phyloP scores from a whole-genome alignment of 257 asterid genomes.

The Scutellaria barbata region DNA sequence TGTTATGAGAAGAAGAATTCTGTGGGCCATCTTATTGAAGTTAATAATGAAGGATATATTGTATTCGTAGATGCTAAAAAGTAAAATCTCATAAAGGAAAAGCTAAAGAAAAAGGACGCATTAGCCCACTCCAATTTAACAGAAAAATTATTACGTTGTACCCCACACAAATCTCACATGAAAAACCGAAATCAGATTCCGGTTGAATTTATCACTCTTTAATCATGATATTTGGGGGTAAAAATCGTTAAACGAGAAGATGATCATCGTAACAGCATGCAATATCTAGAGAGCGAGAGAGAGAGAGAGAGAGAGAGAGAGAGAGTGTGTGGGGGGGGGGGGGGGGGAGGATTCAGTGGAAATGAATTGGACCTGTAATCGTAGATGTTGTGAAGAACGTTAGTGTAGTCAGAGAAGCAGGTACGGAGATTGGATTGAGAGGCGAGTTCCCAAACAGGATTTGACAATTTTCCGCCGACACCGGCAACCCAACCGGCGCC shows the following conservation, averaged over 20 bases:
- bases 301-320: neutral
- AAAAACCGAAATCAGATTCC: constrained; percentile 22
- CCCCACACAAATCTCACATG: constrained; percentile 39
- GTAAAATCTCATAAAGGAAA: constrained; percentile 38
- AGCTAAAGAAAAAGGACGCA: constrained; percentile 36
- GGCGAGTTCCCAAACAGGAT: constrained; percentile 94
- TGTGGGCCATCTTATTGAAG: constrained; percentile 28
- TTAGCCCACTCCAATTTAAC: constrained; percentile 39
- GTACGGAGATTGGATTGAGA: constrained; percentile 73
- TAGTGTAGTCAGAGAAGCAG: constrained; percentile 84
- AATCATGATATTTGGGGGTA: constrained; percentile 6
- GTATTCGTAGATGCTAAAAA: constrained; percentile 34
- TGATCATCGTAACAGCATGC: constrained; percentile 30
- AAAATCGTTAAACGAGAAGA: neutral
- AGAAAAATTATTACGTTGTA: constrained; percentile 37
- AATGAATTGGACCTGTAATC: constrained; percentile 81
- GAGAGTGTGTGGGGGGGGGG: no score
- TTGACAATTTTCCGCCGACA: constrained; percentile 79
- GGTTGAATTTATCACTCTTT: neutral
- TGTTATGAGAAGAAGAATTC: constrained; percentile 26
- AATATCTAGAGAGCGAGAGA: neutral
- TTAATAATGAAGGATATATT: constrained; percentile 15
- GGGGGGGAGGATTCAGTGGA: no score
- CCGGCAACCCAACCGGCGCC: constrained; percentile 99
- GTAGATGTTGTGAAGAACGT: constrained; percentile 90